Evolutionary conservation across 257 asterid genomes (phyloP), one percentile per base, ranked within the genome.

Genomic region (Solanum paucissectum): DNA sequence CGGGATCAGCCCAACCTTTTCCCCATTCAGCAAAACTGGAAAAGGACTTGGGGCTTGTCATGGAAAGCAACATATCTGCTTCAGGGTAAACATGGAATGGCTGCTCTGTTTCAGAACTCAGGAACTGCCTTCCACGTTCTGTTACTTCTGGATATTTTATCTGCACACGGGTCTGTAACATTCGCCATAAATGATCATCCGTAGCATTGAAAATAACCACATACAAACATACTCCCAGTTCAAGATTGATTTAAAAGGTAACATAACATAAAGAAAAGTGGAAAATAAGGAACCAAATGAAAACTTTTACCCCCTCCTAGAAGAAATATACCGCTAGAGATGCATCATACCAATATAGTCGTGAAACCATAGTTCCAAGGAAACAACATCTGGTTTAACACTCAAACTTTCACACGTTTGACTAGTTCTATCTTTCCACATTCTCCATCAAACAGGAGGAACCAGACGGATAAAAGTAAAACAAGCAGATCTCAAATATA

Each of bases 1-100:
- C 95, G 33, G 98, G 98, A 88, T 95, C 96, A 27, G 98, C 97
- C 97, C 98, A 95, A 6, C 98, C 98, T 90, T 92, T 91, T 52
- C 95, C 96, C 98, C 98, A 94, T 77, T 94, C 97, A 49, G 98
- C 89, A 86, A 94, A 95, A 90, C 94, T 90, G 25, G 95, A 93
- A 90, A 88, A 90, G 8, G 95, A 32, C 91, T 92, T 94, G 79
- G 79, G 37, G 36, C 37, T 91, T 73, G 36, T 73, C 86, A 55
- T 83, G 36, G 97, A 90, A 52, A 95, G 90, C 88, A 91, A 85
- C 98, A 95, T 95, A 91, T 95, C 98, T 86, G 97, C 95, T 88
- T 93, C 97, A 34, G 96, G 96, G 91, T 92, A 87, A 83, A 93
- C 93, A 79, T 90, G 83, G 85, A 95, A 93, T 25, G 93, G 55